Percentiles rank a stretch among this genome's conserved stretches.
Evolutionary conservation across 2,329 filamentous ascomycete species (phyloP).

Genomic region (Botrytis fabae): DNA sequence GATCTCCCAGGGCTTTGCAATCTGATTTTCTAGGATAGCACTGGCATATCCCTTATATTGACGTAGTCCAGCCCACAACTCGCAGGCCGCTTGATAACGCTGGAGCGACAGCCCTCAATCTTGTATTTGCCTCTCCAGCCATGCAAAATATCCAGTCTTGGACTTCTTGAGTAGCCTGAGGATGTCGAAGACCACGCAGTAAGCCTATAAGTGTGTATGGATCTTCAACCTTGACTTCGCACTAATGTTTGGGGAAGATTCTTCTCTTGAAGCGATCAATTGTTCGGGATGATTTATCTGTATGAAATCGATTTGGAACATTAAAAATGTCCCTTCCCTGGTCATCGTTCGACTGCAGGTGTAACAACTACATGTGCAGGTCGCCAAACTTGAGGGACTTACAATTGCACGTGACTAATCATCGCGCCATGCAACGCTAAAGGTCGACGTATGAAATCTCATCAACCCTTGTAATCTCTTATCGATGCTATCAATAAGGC

Average conservation of each 20-base stretch:
- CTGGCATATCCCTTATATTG: not conserved
- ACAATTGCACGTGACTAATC: not conserved
- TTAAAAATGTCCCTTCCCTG: not conserved
- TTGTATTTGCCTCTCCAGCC: not conserved
- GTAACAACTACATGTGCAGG: not conserved
- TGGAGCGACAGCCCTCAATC: not conserved
- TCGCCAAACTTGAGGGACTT: not conserved
- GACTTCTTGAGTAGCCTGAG: not conserved
- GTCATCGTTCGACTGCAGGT: not conserved
- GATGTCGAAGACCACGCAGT: not conserved
- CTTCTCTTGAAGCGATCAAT: accelerated
- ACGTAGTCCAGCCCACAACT: not conserved
- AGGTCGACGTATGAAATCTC: not conserved
- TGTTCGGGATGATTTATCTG: not conserved
- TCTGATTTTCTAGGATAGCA: not conserved
- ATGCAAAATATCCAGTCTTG: not conserved
- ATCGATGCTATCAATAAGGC: slow-evolving; percentile 23
- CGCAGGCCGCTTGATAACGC: not conserved
- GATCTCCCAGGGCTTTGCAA: not conserved
- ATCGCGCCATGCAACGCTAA: not conserved
- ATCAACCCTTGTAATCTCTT: slow-evolving; percentile 8
- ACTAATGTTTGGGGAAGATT: not conserved
- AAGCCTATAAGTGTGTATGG: not conserved
- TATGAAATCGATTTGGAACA: not conserved
- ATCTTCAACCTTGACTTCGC: not conserved